Evolutionary conservation across 2,329 filamentous ascomycete species (phyloP), one percentile per base, ranked within the genome.

Genomic region (Botrytis sinoallii): DNA sequence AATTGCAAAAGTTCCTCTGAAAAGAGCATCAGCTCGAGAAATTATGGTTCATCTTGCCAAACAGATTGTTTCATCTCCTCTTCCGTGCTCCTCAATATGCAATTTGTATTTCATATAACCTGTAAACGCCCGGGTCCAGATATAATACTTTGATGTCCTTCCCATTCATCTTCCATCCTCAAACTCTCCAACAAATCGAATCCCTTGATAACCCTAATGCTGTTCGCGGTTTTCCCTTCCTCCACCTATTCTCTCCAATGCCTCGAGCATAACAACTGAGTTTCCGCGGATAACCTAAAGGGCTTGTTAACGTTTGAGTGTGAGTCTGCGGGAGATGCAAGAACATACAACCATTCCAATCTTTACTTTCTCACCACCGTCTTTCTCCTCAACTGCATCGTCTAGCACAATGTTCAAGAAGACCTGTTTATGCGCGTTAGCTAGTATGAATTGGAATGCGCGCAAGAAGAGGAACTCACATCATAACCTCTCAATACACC

Each of bases 341-440:
- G 10, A 76, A 88, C 92, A 77, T 89, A 94, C 95, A 75, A 97
- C 93, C 92, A 97, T 97, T 82, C 96, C 96, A 75, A 98, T 88
- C 79, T 91, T 89, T 77, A 93, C 90, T 85, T 97, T 98, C 85
- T 97, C 94, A 75, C 94, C 94, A 75, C 93, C 93, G 32, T 92
- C 88, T 84, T 97, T 97, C 86, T 98, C 95, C 83, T 99, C 96
- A 65, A 97, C 90, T 32, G 96, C 95, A 79, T 99, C 96, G 83
- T 99, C 97, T 38, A 99, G 89, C 61, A 99, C 96, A 81, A 99
- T 94, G 85, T 99, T 99, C 81, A 99, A 87, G 85, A 98, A 99
- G 76, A 98, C 95, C 95, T 98, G 78, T 35, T 20, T 4, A 20
- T 8, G 7, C 29, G 32, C 40, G 57, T 66, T 7, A n/a, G 35